Conservation (phyloP, 2,329 filamentous ascomycete genomes). For the Falciphora oryzae region DNA sequence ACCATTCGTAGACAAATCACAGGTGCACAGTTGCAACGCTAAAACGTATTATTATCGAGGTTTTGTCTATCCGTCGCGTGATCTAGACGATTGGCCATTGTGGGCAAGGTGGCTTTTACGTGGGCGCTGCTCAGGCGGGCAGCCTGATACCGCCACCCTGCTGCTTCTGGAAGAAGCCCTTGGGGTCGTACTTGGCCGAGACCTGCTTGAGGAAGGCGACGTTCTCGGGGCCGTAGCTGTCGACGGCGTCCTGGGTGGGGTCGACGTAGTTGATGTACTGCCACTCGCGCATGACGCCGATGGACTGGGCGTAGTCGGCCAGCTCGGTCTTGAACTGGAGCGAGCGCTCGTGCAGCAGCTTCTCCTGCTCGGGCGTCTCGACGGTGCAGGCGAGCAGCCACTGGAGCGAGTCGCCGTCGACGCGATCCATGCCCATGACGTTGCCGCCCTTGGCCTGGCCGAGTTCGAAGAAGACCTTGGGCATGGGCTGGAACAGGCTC, state of each 20-base stretch:
- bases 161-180: constrained; percentile 29
- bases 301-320: constrained; percentile 23
- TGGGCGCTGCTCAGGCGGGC: not conserved
- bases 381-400: constrained; percentile 26
- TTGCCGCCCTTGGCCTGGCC: constrained; percentile 31
- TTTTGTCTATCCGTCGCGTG: no score
- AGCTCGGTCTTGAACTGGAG: constrained; percentile 23
- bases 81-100: no score
- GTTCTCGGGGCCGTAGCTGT: constrained; percentile 29
- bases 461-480: constrained; percentile 24
- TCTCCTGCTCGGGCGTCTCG: constrained; percentile 20
- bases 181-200: constrained; percentile 30
- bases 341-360: constrained; percentile 25
- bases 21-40: no score
- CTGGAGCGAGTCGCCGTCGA: constrained; percentile 24
- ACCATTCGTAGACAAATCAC: no score
- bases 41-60: no score
- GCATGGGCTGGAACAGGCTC: constrained; percentile 30
- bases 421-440: constrained; percentile 31
- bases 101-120: no score
- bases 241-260: constrained; percentile 24
- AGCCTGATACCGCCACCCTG: constrained; percentile 34
- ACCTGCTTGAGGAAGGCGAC: constrained; percentile 23
- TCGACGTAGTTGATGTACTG: constrained; percentile 29
- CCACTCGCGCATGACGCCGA: constrained; percentile 12